Conservation (phyloP, 495 filamentous ascomycete genomes). For the Haplographium delicatum region DNA sequence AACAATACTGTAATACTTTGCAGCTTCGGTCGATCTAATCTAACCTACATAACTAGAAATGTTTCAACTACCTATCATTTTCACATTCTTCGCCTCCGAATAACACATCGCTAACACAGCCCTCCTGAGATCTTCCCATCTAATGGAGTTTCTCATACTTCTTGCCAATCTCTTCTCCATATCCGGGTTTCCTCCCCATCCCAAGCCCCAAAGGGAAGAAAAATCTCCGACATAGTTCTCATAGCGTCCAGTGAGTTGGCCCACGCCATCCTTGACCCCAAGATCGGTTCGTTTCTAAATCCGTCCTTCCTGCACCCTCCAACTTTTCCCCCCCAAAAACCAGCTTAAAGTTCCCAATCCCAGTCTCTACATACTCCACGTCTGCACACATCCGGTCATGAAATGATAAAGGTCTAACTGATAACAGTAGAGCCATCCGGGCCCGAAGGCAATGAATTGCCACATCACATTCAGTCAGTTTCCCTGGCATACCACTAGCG, state of each 20-base stretch:
- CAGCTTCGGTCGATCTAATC: neutral
- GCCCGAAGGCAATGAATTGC: too few relatives aligned
- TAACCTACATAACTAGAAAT: neutral
- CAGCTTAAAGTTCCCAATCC: neutral
- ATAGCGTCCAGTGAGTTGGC: too few relatives aligned
- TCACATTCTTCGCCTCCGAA: neutral
- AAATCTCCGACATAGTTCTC: slow-evolving; percentile 1
- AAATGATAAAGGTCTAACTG: too few relatives aligned
- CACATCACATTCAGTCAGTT: too few relatives aligned
- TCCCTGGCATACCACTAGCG: too few relatives aligned
- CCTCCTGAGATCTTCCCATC: slow-evolving; percentile 1
- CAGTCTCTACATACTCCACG: neutral
- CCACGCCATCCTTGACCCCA: neutral
- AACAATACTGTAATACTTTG: too few relatives aligned
- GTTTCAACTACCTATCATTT: neutral
- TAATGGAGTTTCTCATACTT: too few relatives aligned
- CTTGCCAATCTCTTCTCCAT: too few relatives aligned
- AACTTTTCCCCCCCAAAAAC: neutral
- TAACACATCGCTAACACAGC: neutral
- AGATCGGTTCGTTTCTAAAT: neutral
- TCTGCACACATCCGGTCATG: too few relatives aligned
- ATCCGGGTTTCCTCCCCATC: neutral
- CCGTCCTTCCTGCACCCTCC: neutral
- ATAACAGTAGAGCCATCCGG: too few relatives aligned
- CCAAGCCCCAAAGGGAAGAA: neutral